A percentile compares a stretch with the other conserved stretches of the same genome.
Conservation (phyloP, 139 green algal species). For the Chlamydomonas sp. region DNA sequence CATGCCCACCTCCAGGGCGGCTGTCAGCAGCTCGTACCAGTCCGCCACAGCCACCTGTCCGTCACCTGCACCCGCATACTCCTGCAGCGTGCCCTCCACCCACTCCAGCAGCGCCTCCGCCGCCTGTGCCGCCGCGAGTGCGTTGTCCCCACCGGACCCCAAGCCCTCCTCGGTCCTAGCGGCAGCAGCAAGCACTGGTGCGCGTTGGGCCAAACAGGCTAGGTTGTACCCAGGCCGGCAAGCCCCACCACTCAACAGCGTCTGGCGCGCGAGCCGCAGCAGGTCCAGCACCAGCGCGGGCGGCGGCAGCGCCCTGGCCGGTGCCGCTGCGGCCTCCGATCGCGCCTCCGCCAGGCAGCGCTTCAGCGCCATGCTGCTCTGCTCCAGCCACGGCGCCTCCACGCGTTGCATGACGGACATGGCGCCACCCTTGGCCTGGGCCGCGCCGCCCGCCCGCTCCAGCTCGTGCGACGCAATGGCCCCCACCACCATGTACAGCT, state of each 20-base stretch:
- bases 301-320: not conserved
- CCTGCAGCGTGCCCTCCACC: not conserved
- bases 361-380: not conserved
- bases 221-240: not conserved
- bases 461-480: not conserved
- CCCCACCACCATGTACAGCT: slow-evolving; percentile 11
- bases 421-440: not conserved
- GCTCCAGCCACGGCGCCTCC: too few relatives aligned
- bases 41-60: not conserved
- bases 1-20: not conserved
- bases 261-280: not conserved
- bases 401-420: too few relatives aligned
- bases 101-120: not conserved
- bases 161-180: too few relatives aligned
- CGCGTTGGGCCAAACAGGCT: too few relatives aligned
- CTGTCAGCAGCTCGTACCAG: not conserved
- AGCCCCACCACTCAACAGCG: not conserved
- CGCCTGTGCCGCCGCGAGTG: too few relatives aligned
- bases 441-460: too few relatives aligned
- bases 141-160: too few relatives aligned
- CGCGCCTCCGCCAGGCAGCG: not conserved
- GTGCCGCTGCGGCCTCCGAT: not conserved
- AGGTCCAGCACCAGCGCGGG: not conserved
- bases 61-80: not conserved
- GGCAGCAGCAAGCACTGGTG: too few relatives aligned